phyloP scores from a whole-genome alignment of 2,329 filamentous ascomycete species.

The Tolypocladium tundrense region DNA sequence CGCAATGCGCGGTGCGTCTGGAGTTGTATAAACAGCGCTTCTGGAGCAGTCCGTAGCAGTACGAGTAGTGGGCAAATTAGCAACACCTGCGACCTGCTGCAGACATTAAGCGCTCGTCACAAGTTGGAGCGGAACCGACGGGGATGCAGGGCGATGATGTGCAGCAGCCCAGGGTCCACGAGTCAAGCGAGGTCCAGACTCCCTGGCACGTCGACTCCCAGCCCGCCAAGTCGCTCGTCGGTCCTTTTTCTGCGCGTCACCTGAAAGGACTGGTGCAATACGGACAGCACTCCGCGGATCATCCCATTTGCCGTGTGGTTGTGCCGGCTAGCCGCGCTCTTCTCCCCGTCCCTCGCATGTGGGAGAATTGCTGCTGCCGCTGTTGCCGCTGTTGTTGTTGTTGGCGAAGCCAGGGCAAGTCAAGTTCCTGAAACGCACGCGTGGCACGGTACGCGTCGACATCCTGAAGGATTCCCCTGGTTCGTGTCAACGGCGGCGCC shows the following conservation, averaged over 20 bases:
- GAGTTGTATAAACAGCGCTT: background rate
- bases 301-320: background rate
- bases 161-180: slow-evolving; percentile 18
- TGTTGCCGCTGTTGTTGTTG: background rate
- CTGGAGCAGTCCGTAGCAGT: background rate
- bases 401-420: background rate
- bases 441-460: slow-evolving; percentile 4
- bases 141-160: slow-evolving; percentile 15
- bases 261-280: background rate
- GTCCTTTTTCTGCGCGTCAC: slow-evolving; percentile 3
- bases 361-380: background rate
- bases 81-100: background rate
- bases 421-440: slow-evolving; percentile 7
- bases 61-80: background rate
- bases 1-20: background rate
- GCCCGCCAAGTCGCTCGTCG: slow-evolving; percentile 1
- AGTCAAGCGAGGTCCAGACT: slow-evolving; percentile 20
- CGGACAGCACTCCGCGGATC: background rate
- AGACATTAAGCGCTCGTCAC: background rate
- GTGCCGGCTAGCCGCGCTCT: background rate
- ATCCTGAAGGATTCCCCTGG: slow-evolving; percentile 1
- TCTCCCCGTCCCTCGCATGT: background rate
- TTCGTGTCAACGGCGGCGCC: slow-evolving; percentile 1
- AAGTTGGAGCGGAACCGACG: slow-evolving; percentile 1
- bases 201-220: background rate